These are phyloP conservation scores for Colletotrichum orchidophilum DNA, from an alignment of 2,329 filamentous ascomycete species.

Conservation along the genomic window DNA sequence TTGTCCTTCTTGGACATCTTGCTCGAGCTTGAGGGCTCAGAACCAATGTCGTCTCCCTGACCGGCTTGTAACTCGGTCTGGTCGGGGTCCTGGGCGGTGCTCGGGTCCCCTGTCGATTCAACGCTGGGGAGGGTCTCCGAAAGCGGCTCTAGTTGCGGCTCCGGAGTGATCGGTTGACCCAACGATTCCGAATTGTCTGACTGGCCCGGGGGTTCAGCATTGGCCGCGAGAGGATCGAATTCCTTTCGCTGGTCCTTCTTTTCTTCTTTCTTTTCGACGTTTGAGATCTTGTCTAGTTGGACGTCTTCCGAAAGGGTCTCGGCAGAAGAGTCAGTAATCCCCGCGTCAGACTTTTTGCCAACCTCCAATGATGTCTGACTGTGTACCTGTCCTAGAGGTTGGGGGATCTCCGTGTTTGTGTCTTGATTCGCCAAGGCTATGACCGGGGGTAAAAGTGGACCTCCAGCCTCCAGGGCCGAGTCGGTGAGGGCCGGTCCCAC, in stretches of 20 bases:
- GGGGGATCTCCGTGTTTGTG: slow-evolving; percentile 34
- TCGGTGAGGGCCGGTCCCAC: slow-evolving; percentile 35
- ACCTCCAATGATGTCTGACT: slow-evolving; percentile 9
- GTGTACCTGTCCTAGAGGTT: slow-evolving; percentile 23
- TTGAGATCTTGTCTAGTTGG: slow-evolving; percentile 38
- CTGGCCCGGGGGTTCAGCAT: slow-evolving; percentile 20
- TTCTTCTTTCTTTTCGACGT: slow-evolving; percentile 42
- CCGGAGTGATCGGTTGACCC: slow-evolving; percentile 22
- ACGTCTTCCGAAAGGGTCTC: slow-evolving; percentile 37
- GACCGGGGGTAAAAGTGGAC: slow-evolving; percentile 31
- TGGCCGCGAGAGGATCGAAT: background rate
- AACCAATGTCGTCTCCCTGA: slow-evolving; percentile 12
- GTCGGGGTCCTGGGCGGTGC: slow-evolving; percentile 9
- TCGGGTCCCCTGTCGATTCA: slow-evolving; percentile 23
- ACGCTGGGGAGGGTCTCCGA: slow-evolving; percentile 11
- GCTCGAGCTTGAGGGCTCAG: slow-evolving; percentile 32
- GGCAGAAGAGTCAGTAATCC: slow-evolving; percentile 22
- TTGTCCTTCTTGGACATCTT: slow-evolving; percentile 39
- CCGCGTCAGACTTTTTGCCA: slow-evolving; percentile 32
- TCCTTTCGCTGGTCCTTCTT: slow-evolving; percentile 42
- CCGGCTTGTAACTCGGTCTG: slow-evolving; percentile 14
- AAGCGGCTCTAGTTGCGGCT: slow-evolving; percentile 22
- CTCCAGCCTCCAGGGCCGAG: slow-evolving; percentile 33
- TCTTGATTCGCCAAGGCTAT: slow-evolving; percentile 31
- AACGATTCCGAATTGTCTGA: slow-evolving; percentile 21